These are phyloP conservation scores for Salix suchowensis DNA, from an alignment of 345 rosid genomes.

Conservation along the genomic window DNA sequence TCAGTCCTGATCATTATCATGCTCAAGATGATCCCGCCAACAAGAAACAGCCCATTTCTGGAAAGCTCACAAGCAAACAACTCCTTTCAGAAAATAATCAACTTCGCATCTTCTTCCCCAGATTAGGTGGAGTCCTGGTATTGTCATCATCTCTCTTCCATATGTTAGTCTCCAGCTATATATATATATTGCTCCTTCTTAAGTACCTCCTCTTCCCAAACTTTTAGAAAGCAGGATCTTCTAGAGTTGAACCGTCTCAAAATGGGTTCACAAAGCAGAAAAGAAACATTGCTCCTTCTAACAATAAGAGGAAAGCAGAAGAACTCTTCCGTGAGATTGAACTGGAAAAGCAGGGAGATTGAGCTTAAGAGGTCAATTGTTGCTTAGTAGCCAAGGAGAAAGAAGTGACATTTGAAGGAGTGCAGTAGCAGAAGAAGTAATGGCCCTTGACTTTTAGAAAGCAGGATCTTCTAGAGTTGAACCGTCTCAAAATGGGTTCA, in stretches of 20 bases:
- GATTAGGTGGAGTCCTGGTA: conserved; percentile 30
- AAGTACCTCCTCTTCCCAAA: conserved; percentile 46
- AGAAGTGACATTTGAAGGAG: too few relatives aligned
- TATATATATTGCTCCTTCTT: too few relatives aligned
- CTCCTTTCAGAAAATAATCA: conserved; percentile 28
- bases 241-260: too few relatives aligned
- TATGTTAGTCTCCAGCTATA: background rate
- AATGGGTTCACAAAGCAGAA: background rate
- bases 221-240: conserved; percentile 23
- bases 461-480: too few relatives aligned
- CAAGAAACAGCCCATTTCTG: conserved; percentile 13
- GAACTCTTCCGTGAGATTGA: background rate
- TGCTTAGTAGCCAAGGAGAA: too few relatives aligned
- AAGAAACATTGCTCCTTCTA: background rate
- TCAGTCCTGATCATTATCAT: conserved; percentile 44
- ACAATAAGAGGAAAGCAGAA: too few relatives aligned
- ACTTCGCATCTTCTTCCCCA: conserved; percentile 65
- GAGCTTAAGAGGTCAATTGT: too few relatives aligned
- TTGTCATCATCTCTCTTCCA: background rate
- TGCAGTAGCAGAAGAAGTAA: too few relatives aligned
- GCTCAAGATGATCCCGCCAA: conserved; percentile 8
- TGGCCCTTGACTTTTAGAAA: too few relatives aligned
- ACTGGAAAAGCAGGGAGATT: too few relatives aligned
- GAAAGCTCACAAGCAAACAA: conserved; percentile 13
- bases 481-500: background rate